Evolutionary conservation across 2,329 filamentous ascomycete genomes (phyloP), one percentile per base, ranked within the genome.

Genomic region (Graphilbum fragrans): DNA sequence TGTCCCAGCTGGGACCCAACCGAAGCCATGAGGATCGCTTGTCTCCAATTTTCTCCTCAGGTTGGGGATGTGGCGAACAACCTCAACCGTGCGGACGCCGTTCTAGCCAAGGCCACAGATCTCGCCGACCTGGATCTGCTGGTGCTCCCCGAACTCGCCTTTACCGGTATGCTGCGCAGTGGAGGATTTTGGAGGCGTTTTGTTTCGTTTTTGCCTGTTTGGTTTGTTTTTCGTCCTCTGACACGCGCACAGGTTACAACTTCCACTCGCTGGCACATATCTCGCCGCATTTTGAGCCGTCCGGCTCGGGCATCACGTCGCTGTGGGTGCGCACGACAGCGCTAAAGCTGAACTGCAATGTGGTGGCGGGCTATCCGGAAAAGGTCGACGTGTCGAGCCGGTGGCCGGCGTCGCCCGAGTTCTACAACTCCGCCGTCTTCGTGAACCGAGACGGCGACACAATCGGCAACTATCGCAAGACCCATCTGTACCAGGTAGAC

Each of bases 341-440:
- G 0, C 62, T 75, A 19, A 77, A 77, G 49, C 67, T 82, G 52
- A 66, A 78, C 45, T 87, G 82, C 52, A 62, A 69, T 39, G 81
- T 90, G 0, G 71, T 74, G 0, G 74, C 77, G 1, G 85, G 85
- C 1, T 92, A 90, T 42, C 84, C 85, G 0, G 85, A 92, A 43
- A 74, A 72, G 50, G 72, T 71, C 1, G 74, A 80, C 38, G 52
- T 70, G 0, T 54, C 62, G 0, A 39, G 55, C 1, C 62, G 63
- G 20, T 75, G 72, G 67, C 73, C 74, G 0, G 58, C 69, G 0
- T 56, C 53, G 0, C 67, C 70, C 0, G 69, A 74, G 47, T 74
- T 71, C 27, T 76, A 75, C 53, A 76, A 76, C 43, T 66, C 67
- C 1, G 58, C 63, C 0, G 65, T 81, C 2, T 60, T 77, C 0